Evolutionary conservation across 148 eudicot genomes (phyloP).

Genomic region (Linanthus parryae): DNA sequence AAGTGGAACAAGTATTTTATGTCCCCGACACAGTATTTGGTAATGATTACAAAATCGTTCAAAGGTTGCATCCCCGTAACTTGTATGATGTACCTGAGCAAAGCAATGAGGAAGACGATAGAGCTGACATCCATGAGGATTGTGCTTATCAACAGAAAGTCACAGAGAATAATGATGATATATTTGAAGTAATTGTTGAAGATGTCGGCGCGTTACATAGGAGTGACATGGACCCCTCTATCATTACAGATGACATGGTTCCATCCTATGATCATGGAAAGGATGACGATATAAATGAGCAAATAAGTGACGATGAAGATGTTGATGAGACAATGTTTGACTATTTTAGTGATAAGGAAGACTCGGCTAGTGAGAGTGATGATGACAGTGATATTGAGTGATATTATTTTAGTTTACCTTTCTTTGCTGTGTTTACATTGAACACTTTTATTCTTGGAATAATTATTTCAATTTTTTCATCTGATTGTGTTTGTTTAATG

Average conservation of each 20-base stretch:
- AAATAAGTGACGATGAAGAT: background rate
- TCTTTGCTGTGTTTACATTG: too few relatives aligned
- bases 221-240: background rate
- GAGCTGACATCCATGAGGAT: background rate
- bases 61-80: background rate
- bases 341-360: too few relatives aligned
- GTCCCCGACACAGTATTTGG: background rate
- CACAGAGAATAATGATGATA: background rate
- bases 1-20: conserved; percentile 1
- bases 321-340: background rate
- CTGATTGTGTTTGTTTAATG: too few relatives aligned
- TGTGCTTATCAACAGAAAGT: background rate
- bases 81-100: background rate
- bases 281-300: background rate
- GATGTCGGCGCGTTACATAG: background rate
- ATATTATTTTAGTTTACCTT: too few relatives aligned
- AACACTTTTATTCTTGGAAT: too few relatives aligned
- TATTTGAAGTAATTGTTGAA: background rate
- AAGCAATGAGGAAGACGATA: background rate
- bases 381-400: too few relatives aligned
- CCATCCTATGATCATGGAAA: background rate
- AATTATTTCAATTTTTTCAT: too few relatives aligned
- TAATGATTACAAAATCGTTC: background rate
- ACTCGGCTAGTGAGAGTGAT: too few relatives aligned
- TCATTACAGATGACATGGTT: background rate